Evolutionary conservation across 768 basidiomycete species (phyloP), one percentile per base, ranked within the genome.

Genomic region (Termitomyces sp.): DNA sequence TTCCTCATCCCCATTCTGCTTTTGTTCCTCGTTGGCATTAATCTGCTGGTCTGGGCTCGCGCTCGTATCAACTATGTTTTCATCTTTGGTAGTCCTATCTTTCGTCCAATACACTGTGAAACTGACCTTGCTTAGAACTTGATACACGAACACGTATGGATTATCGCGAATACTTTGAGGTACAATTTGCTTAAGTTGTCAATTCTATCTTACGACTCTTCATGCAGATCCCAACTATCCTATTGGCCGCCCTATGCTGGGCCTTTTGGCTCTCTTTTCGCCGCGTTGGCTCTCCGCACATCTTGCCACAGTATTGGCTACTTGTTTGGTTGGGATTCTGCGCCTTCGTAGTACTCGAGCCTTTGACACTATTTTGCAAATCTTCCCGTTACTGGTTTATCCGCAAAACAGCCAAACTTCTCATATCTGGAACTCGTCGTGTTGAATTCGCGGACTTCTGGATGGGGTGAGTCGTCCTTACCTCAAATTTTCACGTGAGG

Each of bases 401-500:
- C 32, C 83, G 78, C 67, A 86, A 81, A 43, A 61, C 89, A 17
- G 82, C 79, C 15, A 83, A 85, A 57, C 81, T 94, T 25, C 75
- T 91, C 29, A 71, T 83, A 9, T 86, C 92, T 20, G 95, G 96
- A 2, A 78, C 78, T 37, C 82, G 81, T 54, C 79, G 77, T 12
- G 94, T 96, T 60, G 93, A 94, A 87, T 94, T 94, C 70, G 74
- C 87, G 15, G 92, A 93, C 78, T 92, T 94, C 84, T 94, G 92
- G 92, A 79, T 94, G 71, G 92, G 91, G 90, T 91, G 72, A 58
- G 82, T 69, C 4, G 42, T 43, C 9, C n/a, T 60, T 50, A 8
- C 17, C 25, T 34, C 8, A 6, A 25, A 40, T 12, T 7, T 10
- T 47, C 43, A 1, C 32, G 14, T n/a, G 38, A 60, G 5, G 43